Percentiles rank a stretch among this genome's conserved stretches.
These are phyloP conservation scores for Rosa lucieae DNA, from an alignment of 306 rosid genomes.

Conservation along the genomic window DNA sequence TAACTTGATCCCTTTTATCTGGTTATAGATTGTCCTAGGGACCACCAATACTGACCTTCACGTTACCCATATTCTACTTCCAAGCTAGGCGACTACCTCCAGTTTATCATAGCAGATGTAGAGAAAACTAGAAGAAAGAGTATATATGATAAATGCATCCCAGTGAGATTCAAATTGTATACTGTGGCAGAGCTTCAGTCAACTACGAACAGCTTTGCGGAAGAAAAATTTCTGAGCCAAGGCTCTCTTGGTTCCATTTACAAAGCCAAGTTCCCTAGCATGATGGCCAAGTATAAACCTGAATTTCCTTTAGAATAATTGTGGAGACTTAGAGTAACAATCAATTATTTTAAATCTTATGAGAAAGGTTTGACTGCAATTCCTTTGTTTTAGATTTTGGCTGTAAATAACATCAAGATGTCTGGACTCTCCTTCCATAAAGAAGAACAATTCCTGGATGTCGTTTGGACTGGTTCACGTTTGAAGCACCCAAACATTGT, in stretches of 20 bases:
- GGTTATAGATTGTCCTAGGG: constrained; percentile 40
- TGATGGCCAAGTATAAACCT: constrained; percentile 62
- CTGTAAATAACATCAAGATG: constrained; percentile 71
- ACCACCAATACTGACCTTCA: constrained; percentile 47
- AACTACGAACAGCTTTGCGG: constrained; percentile 69
- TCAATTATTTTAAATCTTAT: constrained; percentile 13
- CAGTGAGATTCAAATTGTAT: constrained; percentile 56
- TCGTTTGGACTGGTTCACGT: constrained; percentile 68
- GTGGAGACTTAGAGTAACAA: constrained; percentile 6
- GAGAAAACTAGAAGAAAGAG: constrained; percentile 57
- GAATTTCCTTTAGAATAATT: not conserved
- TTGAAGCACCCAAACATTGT: constrained; percentile 80
- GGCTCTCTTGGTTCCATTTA: constrained; percentile 91
- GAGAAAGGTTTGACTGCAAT: constrained; percentile 12
- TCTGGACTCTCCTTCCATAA: constrained; percentile 58
- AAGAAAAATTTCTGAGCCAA: constrained; percentile 69
- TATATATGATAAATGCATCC: constrained; percentile 55
- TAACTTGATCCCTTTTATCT: constrained; percentile 4
- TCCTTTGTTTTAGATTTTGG: constrained; percentile 51
- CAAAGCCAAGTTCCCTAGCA: constrained; percentile 65
- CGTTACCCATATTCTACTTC: constrained; percentile 46
- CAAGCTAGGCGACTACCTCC: constrained; percentile 50
- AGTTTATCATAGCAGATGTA: constrained; percentile 41
- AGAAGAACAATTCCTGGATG: constrained; percentile 84
- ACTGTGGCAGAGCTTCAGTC: constrained; percentile 75